phyloP scores from a whole-genome alignment of 768 basidiomycete genomes.

The Mycena amicta region DNA sequence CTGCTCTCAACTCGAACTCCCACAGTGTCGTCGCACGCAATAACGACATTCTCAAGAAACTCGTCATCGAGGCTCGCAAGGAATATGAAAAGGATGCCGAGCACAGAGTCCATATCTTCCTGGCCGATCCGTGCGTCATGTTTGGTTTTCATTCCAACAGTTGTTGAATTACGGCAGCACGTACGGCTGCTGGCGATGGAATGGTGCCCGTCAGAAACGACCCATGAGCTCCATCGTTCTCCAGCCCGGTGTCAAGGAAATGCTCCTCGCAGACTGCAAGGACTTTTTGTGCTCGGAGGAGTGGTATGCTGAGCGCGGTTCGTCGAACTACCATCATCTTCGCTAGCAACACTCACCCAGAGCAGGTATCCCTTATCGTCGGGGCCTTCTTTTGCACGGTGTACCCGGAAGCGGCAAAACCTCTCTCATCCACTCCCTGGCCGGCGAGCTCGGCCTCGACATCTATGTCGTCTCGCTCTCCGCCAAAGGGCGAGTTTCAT shows the following conservation, averaged over 20 bases:
- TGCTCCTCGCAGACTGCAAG: conserved; percentile 85
- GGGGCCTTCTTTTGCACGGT: conserved; percentile 83
- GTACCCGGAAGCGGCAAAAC: conserved; percentile 90
- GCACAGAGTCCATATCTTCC: conserved; percentile 86
- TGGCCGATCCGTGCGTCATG: conserved; percentile 79
- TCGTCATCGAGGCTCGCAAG: conserved; percentile 84
- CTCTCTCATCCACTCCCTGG: conserved; percentile 81
- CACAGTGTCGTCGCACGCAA: conserved; percentile 82
- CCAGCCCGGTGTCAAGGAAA: conserved; percentile 88
- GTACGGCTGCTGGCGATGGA: conserved; percentile 84
- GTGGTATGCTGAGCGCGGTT: conserved; percentile 91
- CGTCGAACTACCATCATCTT: conserved; percentile 27
- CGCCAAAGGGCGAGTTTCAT: conserved; percentile 69
- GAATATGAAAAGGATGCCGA: conserved; percentile 91
- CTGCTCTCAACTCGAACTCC: conserved; percentile 9
- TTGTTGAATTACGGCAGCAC: conserved; percentile 42
- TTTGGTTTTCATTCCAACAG: conserved; percentile 15
- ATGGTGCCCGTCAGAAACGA: conserved; percentile 84
- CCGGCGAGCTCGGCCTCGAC: conserved; percentile 83
- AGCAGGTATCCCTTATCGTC: conserved; percentile 83
- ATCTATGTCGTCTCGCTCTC: conserved; percentile 91
- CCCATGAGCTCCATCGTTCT: conserved; percentile 93
- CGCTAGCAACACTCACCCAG: conserved; percentile 11
- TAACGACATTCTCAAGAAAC: conserved; percentile 84
- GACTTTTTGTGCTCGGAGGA: conserved; percentile 85